Conservation (phyloP, 2,329 filamentous ascomycete species). For the Monilinia polystroma region DNA sequence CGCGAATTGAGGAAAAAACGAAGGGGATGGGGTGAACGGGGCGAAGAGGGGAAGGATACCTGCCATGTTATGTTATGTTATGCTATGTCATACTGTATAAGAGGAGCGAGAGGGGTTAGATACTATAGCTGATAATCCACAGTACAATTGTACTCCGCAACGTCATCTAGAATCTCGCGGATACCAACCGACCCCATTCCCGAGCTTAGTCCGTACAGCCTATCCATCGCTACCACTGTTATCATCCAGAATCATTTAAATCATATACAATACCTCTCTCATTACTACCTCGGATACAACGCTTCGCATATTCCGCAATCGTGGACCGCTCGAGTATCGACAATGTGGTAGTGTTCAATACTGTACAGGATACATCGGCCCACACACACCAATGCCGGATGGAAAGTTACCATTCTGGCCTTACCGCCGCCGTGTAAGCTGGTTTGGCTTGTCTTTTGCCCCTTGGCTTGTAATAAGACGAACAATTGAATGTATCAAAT, state of each 20-base stretch:
- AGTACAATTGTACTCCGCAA: too few species aligned
- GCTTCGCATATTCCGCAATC: neutral
- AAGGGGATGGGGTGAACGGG: neutral
- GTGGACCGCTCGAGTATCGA: neutral
- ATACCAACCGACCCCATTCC: neutral
- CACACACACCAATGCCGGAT: neutral
- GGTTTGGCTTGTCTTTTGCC: slow-evolving; percentile 6
- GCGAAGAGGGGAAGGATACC: neutral
- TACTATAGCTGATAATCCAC: too few species aligned
- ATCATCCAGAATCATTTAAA: neutral
- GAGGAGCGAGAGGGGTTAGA: too few species aligned
- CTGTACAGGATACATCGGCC: neutral
- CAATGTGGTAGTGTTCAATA: neutral
- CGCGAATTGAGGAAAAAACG: neutral
- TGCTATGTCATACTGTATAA: too few species aligned
- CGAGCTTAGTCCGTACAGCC: neutral
- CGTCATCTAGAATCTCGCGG: neutral
- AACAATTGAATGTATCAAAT: neutral
- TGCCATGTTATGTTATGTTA: neutral
- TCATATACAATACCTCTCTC: neutral
- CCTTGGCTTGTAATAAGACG: neutral
- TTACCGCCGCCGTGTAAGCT: slow-evolving; percentile 8
- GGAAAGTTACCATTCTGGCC: slow-evolving; percentile 10
- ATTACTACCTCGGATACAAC: neutral
- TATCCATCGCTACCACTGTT: neutral